Evolutionary conservation across 176 grass and related monocot genomes (phyloP).

Genomic region (Oryza meyeriana): DNA sequence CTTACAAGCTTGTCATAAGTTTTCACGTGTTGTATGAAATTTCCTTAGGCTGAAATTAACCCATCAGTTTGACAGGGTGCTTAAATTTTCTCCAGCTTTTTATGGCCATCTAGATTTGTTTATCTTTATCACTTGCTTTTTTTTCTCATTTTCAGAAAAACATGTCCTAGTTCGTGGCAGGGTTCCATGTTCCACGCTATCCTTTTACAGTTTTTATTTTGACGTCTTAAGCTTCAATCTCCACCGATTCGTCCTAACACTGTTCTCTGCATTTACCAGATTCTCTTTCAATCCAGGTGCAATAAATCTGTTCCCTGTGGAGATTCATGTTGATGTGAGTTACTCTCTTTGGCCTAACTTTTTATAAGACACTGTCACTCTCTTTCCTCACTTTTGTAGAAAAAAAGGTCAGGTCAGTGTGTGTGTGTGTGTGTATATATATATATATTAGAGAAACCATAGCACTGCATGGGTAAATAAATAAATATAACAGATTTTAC

Average conservation of each 20-base stretch:
- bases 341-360: conserved; percentile 16
- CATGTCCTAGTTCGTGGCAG: background rate
- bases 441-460: background rate
- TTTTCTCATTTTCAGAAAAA: background rate
- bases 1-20: background rate
- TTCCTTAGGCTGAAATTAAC: background rate
- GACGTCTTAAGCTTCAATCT: background rate
- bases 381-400: background rate
- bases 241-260: background rate
- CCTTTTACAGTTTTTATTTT: background rate
- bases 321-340: conserved; percentile 94
- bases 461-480: background rate
- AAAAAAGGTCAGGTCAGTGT: background rate
- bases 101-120: background rate
- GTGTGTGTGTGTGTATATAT: background rate
- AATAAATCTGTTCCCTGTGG: conserved; percentile 90
- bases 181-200: background rate
- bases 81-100: background rate
- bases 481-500: background rate
- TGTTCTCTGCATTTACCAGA: conserved; percentile 46
- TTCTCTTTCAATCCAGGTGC: conserved; percentile 89
- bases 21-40: background rate
- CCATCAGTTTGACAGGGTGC: background rate
- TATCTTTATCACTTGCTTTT: background rate
- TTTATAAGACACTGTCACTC: background rate